phyloP scores from a whole-genome alignment of 129 eudicot genomes.

The Saussurea involucrata region DNA sequence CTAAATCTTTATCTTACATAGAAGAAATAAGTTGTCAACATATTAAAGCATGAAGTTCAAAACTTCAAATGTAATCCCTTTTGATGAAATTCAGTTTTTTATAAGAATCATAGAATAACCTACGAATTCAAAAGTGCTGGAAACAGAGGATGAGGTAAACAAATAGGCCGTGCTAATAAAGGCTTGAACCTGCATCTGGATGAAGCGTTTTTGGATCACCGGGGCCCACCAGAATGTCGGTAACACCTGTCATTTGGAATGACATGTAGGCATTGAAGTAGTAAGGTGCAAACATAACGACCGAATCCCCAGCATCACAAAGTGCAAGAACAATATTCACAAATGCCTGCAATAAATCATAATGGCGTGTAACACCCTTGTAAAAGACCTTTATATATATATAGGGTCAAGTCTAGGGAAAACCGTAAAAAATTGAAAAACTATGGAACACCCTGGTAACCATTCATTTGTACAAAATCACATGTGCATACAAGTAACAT shows the following conservation, averaged over 20 bases:
- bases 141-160: background rate
- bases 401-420: background rate
- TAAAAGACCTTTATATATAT: background rate
- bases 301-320: conserved; percentile 98
- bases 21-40: background rate
- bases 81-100: background rate
- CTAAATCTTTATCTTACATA: background rate
- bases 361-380: background rate
- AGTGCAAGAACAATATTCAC: conserved; percentile 89
- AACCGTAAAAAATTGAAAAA: no score
- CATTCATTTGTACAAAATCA: no score
- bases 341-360: conserved; percentile 69
- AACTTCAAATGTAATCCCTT: no score
- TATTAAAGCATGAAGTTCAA: no score
- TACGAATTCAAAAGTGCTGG: background rate
- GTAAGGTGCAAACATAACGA: conserved; percentile 97
- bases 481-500: no score
- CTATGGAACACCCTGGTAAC: no score
- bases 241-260: conserved; percentile 99
- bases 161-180: background rate
- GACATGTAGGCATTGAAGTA: conserved; percentile 99
- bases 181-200: conserved; percentile 86
- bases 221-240: conserved; percentile 93
- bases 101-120: background rate
- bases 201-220: conserved; percentile 82